Base-by-base conservation (phyloP, 805 yeast genomes). In the Spathaspora girioi region DNA sequence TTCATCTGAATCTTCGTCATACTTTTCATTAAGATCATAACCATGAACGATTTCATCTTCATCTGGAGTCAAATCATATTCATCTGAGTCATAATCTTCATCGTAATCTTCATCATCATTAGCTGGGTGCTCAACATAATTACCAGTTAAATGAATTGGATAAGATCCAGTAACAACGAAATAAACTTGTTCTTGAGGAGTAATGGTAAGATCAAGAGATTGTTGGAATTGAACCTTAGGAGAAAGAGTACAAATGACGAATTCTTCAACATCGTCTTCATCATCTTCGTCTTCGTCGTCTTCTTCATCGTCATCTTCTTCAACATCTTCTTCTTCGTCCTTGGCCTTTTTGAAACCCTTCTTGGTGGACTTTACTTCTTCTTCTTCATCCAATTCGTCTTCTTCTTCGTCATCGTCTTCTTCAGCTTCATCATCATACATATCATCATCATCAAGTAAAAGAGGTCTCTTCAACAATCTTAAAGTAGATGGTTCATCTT, bases 81-180 rank as follows among this genome's bases (percentile, higher is more conserved):
- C 81, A 43, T 77, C 80, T 49, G 75, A 80, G 23, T 50, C 81
- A 49, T 75, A 78, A 26, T 79, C 81, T 50, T 75, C 80, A 45
- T 77, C 81, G 48, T 76, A 83, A 48, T 78, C 80, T 52, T 77
- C 81, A 49, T 81, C 86, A 43, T 77, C 82, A 65, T 92, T 97
- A 64, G 84, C 89, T 70, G 98, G 97, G 73, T 92, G 97, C 71
- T 89, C 96, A 66, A 94, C 86, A 75, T 86, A 91, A 85, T 94
- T 93, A 78, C 99, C 99, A 60, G 89, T 79, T 62, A 94, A 77
- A 70, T 93, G 96, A 59, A 94, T 79, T 59, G 96, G 87, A 78
- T 91, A 93, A 26, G 97, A 90, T 66, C 99, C 99, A 55, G 97
- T 87, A 52, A 89, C 97, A 65, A 90, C 96, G 66, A 94, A 94